Conservation (phyloP, 2,329 filamentous ascomycete species). For the Aspergillus pseudoglaucus region DNA sequence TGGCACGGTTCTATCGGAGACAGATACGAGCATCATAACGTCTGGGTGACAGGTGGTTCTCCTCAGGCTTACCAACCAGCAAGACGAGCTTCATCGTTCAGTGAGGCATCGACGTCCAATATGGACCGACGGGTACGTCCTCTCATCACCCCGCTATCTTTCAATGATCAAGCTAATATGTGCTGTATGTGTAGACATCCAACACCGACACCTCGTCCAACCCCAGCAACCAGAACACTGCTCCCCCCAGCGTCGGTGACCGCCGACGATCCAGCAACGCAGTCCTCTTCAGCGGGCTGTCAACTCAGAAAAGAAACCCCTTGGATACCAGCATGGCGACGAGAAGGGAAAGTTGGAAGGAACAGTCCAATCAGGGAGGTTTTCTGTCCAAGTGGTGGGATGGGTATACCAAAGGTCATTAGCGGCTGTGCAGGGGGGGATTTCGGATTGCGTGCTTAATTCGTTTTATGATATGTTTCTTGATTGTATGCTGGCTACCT, state of each 20-base stretch:
- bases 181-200: not conserved
- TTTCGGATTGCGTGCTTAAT: no score
- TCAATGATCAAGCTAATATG: constrained; percentile 1
- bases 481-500: no score
- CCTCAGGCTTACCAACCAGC: constrained; percentile 6
- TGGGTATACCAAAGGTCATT: constrained; percentile 29
- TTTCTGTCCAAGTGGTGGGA: constrained; percentile 38
- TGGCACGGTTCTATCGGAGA: constrained; percentile 30
- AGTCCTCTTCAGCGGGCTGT: constrained; percentile 27
- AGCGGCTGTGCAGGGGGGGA: not conserved
- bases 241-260: constrained; percentile 14
- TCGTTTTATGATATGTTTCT: no score
- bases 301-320: constrained; percentile 40
- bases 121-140: constrained; percentile 23
- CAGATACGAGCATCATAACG: constrained; percentile 31
- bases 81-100: constrained; percentile 16
- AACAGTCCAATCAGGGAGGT: constrained; percentile 35
- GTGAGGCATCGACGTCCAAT: constrained; percentile 17
- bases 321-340: constrained; percentile 28
- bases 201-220: not conserved
- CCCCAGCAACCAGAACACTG: constrained; percentile 3
- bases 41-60: constrained; percentile 29
- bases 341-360: constrained; percentile 39
- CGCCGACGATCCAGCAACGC: constrained; percentile 21
- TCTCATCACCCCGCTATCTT: not conserved